Base-by-base conservation (phyloP, 495 filamentous ascomycete species). In the Aspergillus wentii region DNA sequence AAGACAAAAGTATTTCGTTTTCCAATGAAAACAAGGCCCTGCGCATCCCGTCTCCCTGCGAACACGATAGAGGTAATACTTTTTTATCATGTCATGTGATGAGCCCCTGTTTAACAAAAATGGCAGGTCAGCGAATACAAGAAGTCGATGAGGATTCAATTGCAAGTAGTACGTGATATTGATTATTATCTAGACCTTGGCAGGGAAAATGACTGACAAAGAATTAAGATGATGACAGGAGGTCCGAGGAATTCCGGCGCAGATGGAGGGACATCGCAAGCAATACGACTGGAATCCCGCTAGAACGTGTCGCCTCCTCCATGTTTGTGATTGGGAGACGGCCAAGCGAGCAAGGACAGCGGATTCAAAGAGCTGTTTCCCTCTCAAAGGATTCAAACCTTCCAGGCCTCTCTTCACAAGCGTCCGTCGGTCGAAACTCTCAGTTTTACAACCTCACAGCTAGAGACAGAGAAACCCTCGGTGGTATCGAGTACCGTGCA, bases 321-420 rank as follows among this genome's bases (percentile, higher is more conserved):
- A 5, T 25, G 11, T 11, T 25, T 25, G 11, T 25, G 44, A 0
- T 59, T 51, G 2, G 59, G 64, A 26, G 42, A 44, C 29, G 44
- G 56, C n/a, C 68, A 62, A 0, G 43, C 68, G n/a, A 54, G 32
- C 17, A 55, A 55, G 2, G 46, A 67, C 15, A 54, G 61, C 25
- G 51, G 66, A 11, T 64, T 62, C 16, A 20, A 66, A 19, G 26
- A 29, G 26, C 26, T 29, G 26, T n/a, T n/a, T n/a, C n/a, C n/a
- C n/a, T n/a, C n/a, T n/a, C n/a, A n/a, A n/a, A n/a, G n/a, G n/a
- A n/a, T 6, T 35, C 68, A 17, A 83, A 82, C 17, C 69, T 76
- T 54, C 90, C 92, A 0, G 96, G 96, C 56, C 72, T 98, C 17
- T 95, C 87, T 56, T 96, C 86, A 79, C 79, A 89, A 54, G 87